A percentile compares a stretch with the other conserved stretches of the same genome.
Evolutionary conservation across 352 stramenopile genomes (phyloP).

Genomic region (Phytophthora cajani): DNA sequence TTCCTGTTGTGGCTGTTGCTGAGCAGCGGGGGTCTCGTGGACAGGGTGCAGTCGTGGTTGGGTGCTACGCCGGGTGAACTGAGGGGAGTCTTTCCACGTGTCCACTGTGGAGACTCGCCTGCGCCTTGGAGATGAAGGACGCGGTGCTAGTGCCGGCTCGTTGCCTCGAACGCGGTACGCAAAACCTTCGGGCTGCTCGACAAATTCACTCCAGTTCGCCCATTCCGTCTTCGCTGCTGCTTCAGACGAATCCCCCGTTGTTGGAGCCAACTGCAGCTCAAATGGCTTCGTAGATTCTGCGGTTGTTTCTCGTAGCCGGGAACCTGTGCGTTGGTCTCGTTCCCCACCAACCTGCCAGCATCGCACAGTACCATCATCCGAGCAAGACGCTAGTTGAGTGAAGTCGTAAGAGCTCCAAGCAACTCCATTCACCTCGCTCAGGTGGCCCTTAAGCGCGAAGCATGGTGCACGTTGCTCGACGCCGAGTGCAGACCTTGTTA

Average conservation of each 20-base stretch:
- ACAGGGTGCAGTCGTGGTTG: constrained; percentile 33
- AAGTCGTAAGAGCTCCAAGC: constrained; percentile 62
- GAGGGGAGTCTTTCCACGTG: constrained; percentile 26
- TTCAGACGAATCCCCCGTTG: constrained; percentile 2
- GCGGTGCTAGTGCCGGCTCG: constrained; percentile 10
- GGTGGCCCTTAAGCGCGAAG: constrained; percentile 65
- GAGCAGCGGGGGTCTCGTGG: constrained; percentile 14
- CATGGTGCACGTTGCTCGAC: constrained; percentile 32
- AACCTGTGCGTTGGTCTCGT: background rate
- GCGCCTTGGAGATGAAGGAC: constrained; percentile 9
- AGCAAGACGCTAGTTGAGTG: constrained; percentile 58
- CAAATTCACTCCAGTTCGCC: constrained; percentile 45
- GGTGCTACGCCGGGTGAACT: constrained; percentile 30
- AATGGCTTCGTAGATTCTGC: constrained; percentile 14
- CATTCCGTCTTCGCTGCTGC: constrained; percentile 21
- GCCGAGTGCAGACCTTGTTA: constrained; percentile 1
- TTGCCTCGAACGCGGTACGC: constrained; percentile 35
- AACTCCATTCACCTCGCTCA: constrained; percentile 72
- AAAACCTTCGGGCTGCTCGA: constrained; percentile 37
- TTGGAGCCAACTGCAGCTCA: constrained; percentile 17
- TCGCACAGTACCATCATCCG: constrained; percentile 71
- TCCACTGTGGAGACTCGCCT: constrained; percentile 6
- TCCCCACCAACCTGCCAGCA: constrained; percentile 44
- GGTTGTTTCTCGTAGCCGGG: constrained; percentile 1
- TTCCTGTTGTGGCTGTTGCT: constrained; percentile 26